phyloP scores from a whole-genome alignment of 495 filamentous ascomycete genomes.

The Podospora pseudopauciseta region DNA sequence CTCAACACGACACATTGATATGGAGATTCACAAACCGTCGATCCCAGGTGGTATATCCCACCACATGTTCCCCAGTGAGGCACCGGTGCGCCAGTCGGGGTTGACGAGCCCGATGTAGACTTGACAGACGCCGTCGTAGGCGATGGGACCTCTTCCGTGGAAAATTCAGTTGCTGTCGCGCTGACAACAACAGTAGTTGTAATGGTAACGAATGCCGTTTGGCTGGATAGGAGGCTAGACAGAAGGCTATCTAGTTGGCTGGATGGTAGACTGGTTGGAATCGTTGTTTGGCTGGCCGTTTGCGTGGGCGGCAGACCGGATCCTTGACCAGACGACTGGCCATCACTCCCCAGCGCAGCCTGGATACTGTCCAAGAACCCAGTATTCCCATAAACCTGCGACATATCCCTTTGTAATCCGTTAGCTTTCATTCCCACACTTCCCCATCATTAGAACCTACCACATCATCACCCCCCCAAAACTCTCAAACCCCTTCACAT shows the following conservation, averaged over 20 bases:
- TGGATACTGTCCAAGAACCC: slow-evolving; percentile 52
- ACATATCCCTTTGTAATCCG: slow-evolving; percentile 48
- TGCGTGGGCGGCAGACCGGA: not conserved
- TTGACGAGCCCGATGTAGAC: slow-evolving; percentile 7
- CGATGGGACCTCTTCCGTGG: slow-evolving; percentile 14
- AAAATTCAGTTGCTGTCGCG: slow-evolving; percentile 14
- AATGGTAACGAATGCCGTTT: not conserved
- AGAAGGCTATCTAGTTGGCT: not conserved
- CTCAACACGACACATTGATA: slow-evolving; percentile 29
- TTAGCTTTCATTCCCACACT: not conserved
- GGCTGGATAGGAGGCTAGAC: not conserved
- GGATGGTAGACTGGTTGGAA: not conserved
- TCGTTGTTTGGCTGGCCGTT: not conserved
- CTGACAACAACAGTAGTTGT: not conserved
- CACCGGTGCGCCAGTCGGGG: slow-evolving; percentile 17
- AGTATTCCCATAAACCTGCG: slow-evolving; percentile 55
- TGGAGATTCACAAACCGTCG: slow-evolving; percentile 37
- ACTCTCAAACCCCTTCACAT: slow-evolving; percentile 52
- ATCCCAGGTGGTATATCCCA: slow-evolving; percentile 35
- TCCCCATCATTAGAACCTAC: slow-evolving; percentile 5
- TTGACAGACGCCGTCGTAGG: slow-evolving; percentile 9
- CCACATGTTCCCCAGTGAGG: slow-evolving; percentile 44
- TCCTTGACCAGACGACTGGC: not conserved
- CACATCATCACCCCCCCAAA: slow-evolving; percentile 72
- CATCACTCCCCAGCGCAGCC: slow-evolving; percentile 22